Evolutionary conservation across 768 basidiomycete genomes (phyloP).

Genomic region (Suillus weaverae): DNA sequence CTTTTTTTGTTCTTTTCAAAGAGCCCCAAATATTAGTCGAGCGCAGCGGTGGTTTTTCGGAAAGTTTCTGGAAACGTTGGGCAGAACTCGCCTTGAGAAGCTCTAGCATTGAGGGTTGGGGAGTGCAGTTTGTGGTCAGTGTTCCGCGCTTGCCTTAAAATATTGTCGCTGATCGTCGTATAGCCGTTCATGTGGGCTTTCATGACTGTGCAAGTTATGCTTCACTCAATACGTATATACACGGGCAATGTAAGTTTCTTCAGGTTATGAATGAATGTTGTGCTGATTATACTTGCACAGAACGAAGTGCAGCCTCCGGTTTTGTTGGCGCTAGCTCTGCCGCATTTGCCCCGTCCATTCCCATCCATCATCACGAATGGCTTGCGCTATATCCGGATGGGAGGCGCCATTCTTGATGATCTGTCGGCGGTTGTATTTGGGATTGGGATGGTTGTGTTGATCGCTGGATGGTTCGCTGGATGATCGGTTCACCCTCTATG

Average conservation of each 20-base stretch:
- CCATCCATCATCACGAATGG: conserved; percentile 61
- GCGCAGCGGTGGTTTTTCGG: conserved; percentile 34
- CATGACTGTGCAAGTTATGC: conserved; percentile 63
- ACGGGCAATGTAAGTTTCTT: conserved; percentile 56
- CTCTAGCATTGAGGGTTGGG: conserved; percentile 39
- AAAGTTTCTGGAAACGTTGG: conserved; percentile 61
- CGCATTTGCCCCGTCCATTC: conserved; percentile 65
- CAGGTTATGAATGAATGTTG: not conserved
- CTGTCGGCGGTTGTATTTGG: conserved; percentile 70
- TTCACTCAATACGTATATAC: conserved; percentile 75
- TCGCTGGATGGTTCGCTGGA: conserved; percentile 47
- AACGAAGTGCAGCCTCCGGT: conserved; percentile 59
- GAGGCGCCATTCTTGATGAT: conserved; percentile 67
- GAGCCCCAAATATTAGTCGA: conserved; percentile 56
- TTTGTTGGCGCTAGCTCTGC: conserved; percentile 58
- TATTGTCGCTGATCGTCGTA: conserved; percentile 11
- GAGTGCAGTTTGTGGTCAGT: conserved; percentile 61
- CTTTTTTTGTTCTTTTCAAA: conserved; percentile 64
- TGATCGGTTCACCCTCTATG: conserved; percentile 7
- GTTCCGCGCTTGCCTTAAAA: conserved; percentile 2
- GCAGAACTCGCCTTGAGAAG: conserved; percentile 47
- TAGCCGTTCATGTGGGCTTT: conserved; percentile 87
- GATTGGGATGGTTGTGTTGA: conserved; percentile 61
- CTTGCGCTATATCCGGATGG: conserved; percentile 70
- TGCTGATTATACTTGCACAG: conserved; percentile 35